phyloP scores from a whole-genome alignment of 345 rosid species.

The Arabidopsis suecica region DNA sequence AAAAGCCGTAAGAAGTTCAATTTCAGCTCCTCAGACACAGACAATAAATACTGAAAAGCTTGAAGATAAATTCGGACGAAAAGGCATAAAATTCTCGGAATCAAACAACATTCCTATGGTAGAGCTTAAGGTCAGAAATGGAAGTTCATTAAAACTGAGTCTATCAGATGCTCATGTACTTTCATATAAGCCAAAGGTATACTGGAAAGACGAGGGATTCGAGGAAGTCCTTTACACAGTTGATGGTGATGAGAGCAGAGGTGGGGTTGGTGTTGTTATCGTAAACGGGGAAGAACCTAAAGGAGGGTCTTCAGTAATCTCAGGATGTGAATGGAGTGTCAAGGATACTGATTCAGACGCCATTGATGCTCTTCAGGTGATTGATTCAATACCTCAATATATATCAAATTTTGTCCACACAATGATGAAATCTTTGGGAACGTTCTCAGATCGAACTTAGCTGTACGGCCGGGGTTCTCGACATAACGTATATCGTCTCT shows the following conservation, averaged over 20 bases:
- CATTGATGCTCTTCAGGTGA: conserved; percentile 92
- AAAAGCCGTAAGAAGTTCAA: conserved; percentile 41
- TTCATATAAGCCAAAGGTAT: conserved; percentile 84
- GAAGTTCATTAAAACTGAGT: conserved; percentile 67
- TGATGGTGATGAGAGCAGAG: conserved; percentile 49
- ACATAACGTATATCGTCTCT: conserved; percentile 64
- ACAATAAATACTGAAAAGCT: conserved; percentile 49
- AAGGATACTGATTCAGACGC: conserved; percentile 83
- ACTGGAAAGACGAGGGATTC: conserved; percentile 83
- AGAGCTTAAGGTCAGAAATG: conserved; percentile 78
- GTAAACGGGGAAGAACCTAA: conserved; percentile 50
- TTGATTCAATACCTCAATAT: not conserved
- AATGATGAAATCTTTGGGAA: conserved; percentile 28
- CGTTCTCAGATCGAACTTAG: conserved; percentile 72
- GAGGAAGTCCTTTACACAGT: conserved; percentile 78
- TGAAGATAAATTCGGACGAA: conserved; percentile 65
- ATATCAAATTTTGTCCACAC: conserved; percentile 2
- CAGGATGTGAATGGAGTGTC: conserved; percentile 68
- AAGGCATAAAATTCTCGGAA: conserved; percentile 80
- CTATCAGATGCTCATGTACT: conserved; percentile 77
- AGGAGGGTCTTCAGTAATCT: conserved; percentile 45
- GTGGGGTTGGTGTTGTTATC: conserved; percentile 80
- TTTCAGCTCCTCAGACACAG: conserved; percentile 39
- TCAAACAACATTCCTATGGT: conserved; percentile 53
- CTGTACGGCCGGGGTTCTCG: conserved; percentile 64